These are phyloP conservation scores for Xerocomus potaroensis DNA, from an alignment of 768 basidiomycete species.

Conservation along the genomic window DNA sequence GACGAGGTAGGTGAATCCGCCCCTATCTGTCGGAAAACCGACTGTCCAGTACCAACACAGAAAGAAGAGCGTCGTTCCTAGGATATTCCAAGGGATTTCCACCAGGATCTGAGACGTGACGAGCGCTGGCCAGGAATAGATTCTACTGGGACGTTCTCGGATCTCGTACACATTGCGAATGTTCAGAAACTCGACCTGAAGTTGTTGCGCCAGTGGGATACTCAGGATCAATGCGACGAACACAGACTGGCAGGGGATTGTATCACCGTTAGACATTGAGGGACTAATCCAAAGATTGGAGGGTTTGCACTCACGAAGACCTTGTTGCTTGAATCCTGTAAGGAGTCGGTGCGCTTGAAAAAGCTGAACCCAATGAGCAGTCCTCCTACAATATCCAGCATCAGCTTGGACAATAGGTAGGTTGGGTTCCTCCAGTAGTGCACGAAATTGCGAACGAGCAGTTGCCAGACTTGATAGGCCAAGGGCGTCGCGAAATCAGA, in stretches of 20 bases:
- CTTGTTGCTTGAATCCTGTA: conserved; percentile 61
- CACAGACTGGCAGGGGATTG: conserved; percentile 36
- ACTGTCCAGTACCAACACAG: conserved; percentile 71
- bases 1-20: conserved; percentile 56
- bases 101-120: conserved; percentile 51
- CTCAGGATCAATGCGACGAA: conserved; percentile 51
- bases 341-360: conserved; percentile 48
- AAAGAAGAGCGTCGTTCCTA: conserved; percentile 56
- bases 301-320: conserved; percentile 50
- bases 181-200: conserved; percentile 57
- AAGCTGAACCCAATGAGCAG: conserved; percentile 65
- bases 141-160: conserved; percentile 59
- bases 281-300: too few relatives aligned
- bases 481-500: conserved; percentile 53
- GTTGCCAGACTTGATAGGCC: conserved; percentile 42
- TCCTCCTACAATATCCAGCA: conserved; percentile 49
- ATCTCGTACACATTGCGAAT: conserved; percentile 62
- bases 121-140: conserved; percentile 63
- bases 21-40: conserved; percentile 50
- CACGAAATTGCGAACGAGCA: conserved; percentile 42
- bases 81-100: conserved; percentile 59
- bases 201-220: conserved; percentile 57
- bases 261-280: too few relatives aligned
- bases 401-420: conserved; percentile 56
- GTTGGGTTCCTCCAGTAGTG: conserved; percentile 56